Conservation (phyloP, 2,329 filamentous ascomycete species). For the Xylariaceae sp. region DNA sequence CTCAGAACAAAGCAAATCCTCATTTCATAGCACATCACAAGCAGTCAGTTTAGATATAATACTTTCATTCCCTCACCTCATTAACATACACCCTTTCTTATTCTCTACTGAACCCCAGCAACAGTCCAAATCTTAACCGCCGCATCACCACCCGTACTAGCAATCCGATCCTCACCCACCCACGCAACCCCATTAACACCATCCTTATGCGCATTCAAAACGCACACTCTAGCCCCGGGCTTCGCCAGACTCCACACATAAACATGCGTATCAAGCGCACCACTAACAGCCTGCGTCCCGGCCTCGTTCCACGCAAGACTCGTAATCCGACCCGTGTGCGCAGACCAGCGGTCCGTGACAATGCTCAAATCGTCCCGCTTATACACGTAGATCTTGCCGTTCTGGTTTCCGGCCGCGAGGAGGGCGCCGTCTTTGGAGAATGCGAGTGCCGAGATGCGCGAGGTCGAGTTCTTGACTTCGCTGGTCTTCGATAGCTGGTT, state of each 20-base stretch:
- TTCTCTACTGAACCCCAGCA: slow-evolving; percentile 44
- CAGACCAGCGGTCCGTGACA: slow-evolving; percentile 68
- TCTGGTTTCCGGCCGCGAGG: slow-evolving; percentile 75
- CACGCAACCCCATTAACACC: slow-evolving; percentile 85
- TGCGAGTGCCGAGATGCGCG: slow-evolving; percentile 70
- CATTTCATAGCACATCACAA: too few species aligned
- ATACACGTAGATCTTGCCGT: slow-evolving; percentile 85
- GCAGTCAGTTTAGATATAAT: neutral
- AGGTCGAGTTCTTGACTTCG: slow-evolving; percentile 62
- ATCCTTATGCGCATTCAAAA: slow-evolving; percentile 88
- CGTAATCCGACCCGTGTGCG: slow-evolving; percentile 54
- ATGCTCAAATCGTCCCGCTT: slow-evolving; percentile 55
- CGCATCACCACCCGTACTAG: slow-evolving; percentile 80
- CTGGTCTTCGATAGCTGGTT: slow-evolving; percentile 50
- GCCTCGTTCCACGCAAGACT: slow-evolving; percentile 69
- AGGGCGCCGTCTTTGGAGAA: slow-evolving; percentile 75
- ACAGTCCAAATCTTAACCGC: slow-evolving; percentile 85
- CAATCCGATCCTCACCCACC: slow-evolving; percentile 63
- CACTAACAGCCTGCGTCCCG: slow-evolving; percentile 75
- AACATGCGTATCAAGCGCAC: slow-evolving; percentile 83
- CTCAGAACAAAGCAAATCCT: too few species aligned
- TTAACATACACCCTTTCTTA: neutral
- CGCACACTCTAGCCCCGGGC: slow-evolving; percentile 79
- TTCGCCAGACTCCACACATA: slow-evolving; percentile 85
- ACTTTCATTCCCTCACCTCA: neutral